These are phyloP conservation scores for Chaetoceros muelleri DNA, from an alignment of 108 stramenopile genomes.

Conservation along the genomic window DNA sequence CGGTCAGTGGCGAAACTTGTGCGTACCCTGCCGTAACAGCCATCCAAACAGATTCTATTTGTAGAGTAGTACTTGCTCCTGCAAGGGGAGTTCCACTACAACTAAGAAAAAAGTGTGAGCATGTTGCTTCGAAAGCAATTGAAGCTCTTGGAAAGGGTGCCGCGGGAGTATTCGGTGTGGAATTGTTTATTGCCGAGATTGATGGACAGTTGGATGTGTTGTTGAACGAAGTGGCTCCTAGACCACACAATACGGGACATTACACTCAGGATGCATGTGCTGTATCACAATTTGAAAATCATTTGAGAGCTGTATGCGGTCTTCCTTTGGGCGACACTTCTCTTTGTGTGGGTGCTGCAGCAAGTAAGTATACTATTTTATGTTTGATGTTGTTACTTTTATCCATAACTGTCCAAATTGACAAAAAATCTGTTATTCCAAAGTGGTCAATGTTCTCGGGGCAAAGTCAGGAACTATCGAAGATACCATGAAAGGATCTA, in stretches of 20 bases:
- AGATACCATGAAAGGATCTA: slow-evolving; percentile 68
- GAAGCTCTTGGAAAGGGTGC: slow-evolving; percentile 74
- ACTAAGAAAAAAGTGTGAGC: slow-evolving; percentile 50
- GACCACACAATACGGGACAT: slow-evolving; percentile 99
- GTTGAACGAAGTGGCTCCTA: slow-evolving; percentile 95
- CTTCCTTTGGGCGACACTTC: slow-evolving; percentile 85
- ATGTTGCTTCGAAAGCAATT: slow-evolving; percentile 61
- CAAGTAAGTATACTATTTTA: slow-evolving; percentile 34
- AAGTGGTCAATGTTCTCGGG: slow-evolving; percentile 86
- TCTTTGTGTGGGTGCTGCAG: slow-evolving; percentile 74
- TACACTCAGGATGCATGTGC: slow-evolving; percentile 98
- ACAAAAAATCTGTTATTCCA: background rate
- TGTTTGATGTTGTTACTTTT: slow-evolving; percentile 2
- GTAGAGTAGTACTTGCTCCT: slow-evolving; percentile 87
- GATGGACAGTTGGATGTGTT: slow-evolving; percentile 59
- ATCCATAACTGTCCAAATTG: background rate
- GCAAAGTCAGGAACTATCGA: slow-evolving; percentile 55
- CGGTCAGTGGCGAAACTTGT: slow-evolving; percentile 42
- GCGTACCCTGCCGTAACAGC: slow-evolving; percentile 95
- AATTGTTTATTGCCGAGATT: slow-evolving; percentile 76
- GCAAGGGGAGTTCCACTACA: slow-evolving; percentile 50
- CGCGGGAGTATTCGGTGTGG: slow-evolving; percentile 93
- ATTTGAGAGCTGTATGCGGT: slow-evolving; percentile 87
- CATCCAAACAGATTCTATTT: slow-evolving; percentile 92
- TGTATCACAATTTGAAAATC: slow-evolving; percentile 96